phyloP scores from a whole-genome alignment of 2,329 filamentous ascomycete species.

The Colletotrichum magnum region DNA sequence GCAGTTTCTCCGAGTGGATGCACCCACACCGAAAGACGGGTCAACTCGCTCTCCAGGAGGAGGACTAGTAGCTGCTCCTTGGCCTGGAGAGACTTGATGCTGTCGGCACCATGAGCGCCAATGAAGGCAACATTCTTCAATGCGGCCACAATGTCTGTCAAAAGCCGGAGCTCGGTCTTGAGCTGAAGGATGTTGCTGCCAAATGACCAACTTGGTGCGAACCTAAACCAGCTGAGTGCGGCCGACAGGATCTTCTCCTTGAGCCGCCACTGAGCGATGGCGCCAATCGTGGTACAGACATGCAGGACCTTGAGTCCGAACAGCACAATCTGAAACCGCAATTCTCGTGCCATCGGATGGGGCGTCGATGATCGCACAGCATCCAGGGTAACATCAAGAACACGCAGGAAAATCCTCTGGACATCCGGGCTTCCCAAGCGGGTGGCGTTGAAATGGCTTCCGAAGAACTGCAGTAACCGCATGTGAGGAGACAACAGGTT shows the following conservation, averaged over 20 bases:
- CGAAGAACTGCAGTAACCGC: conserved; percentile 87
- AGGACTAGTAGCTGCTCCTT: conserved; percentile 89
- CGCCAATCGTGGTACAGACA: conserved; percentile 76
- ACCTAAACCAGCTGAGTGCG: conserved; percentile 89
- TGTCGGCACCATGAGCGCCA: conserved; percentile 65
- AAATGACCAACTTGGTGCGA: conserved; percentile 91
- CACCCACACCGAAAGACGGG: conserved; percentile 89
- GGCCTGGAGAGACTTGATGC: conserved; percentile 75
- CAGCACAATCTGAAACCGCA: conserved; percentile 90
- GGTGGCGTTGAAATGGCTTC: conserved; percentile 94
- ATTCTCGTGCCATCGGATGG: conserved; percentile 90
- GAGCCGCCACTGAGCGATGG: conserved; percentile 80
- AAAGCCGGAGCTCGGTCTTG: conserved; percentile 89
- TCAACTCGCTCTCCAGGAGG: conserved; percentile 87
- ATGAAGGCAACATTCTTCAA: conserved; percentile 76
- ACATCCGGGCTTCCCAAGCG: conserved; percentile 87
- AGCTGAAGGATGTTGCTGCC: conserved; percentile 94
- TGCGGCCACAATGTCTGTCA: conserved; percentile 80
- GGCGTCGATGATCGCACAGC: conserved; percentile 78
- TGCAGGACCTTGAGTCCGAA: conserved; percentile 85
- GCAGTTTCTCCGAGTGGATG: conserved; percentile 75
- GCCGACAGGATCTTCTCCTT: conserved; percentile 92
- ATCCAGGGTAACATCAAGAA: conserved; percentile 84
- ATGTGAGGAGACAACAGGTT: conserved; percentile 90
- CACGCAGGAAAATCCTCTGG: conserved; percentile 84